Percentiles rank a stretch among this genome's conserved stretches.
phyloP scores from a whole-genome alignment of 73 alveolate genomes.

The Blepharisma japonicum region DNA sequence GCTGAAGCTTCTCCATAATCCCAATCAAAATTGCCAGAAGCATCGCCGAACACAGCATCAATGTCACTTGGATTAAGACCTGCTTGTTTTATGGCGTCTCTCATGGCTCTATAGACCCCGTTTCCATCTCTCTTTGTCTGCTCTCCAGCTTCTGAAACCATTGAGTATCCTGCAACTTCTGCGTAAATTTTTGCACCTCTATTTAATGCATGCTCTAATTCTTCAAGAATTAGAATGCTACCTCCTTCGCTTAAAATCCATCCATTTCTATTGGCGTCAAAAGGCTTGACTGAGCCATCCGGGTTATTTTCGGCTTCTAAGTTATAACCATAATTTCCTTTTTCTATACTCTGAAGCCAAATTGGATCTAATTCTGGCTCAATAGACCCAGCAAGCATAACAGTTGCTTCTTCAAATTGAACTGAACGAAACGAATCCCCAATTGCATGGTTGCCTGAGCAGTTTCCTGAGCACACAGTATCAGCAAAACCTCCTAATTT shows the following conservation, averaged over 20 bases:
- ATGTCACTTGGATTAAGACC: slow-evolving; percentile 43
- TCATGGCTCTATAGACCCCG: slow-evolving; percentile 54
- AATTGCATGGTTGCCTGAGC: slow-evolving; percentile 65
- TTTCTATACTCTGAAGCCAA: background rate
- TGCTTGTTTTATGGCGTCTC: slow-evolving; percentile 60
- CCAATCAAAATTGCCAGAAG: slow-evolving; percentile 67
- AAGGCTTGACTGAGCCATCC: slow-evolving; percentile 57
- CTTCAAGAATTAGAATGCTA: slow-evolving; percentile 59
- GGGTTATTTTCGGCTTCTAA: slow-evolving; percentile 51
- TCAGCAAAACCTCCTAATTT: slow-evolving; percentile 37
- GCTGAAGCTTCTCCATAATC: slow-evolving; percentile 63
- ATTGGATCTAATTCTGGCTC: slow-evolving; percentile 56
- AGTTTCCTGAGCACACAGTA: slow-evolving; percentile 47
- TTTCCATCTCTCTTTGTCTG: slow-evolving; percentile 55
- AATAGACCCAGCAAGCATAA: slow-evolving; percentile 74
- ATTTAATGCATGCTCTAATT: slow-evolving; percentile 53
- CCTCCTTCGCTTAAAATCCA: slow-evolving; percentile 71
- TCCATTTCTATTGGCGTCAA: slow-evolving; percentile 73
- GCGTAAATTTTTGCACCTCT: slow-evolving; percentile 74
- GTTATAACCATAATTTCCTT: slow-evolving; percentile 54
- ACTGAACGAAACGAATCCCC: slow-evolving; percentile 70
- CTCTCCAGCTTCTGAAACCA: slow-evolving; percentile 62
- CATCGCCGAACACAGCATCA: slow-evolving; percentile 63
- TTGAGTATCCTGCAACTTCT: slow-evolving; percentile 65
- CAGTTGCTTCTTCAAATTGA: slow-evolving; percentile 53